Base-by-base conservation (phyloP, 352 stramenopile genomes). In the Phytophthora vignae region DNA sequence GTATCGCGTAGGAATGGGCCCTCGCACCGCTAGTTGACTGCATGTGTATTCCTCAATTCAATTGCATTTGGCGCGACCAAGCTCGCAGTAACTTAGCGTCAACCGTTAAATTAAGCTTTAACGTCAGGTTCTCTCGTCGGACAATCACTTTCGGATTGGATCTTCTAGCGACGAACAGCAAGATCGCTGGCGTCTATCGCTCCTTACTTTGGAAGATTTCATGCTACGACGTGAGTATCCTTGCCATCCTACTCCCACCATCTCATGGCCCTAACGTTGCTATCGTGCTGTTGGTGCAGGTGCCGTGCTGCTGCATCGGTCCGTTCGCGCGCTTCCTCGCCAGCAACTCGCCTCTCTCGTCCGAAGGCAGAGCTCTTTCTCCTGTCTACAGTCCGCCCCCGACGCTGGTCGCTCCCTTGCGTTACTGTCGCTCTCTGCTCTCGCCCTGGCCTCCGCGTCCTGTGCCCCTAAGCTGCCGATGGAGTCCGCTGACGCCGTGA, bases 401-500 rank as follows among this genome's bases (percentile, higher is more conserved):
- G 44, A 10, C 36, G 36, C 38, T 55, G 17, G 49, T 60, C 48
- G 62, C 42, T 67, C 52, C 21, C 36, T 74, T 22, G 56, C 49
- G 17, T 36, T 77, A 0, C 65, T 79, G 17, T 75, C 61, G 22
- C 74, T 87, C 44, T 74, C 64, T 19, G 40, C 54, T 21, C 12
- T 75, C n/a, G 58, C 67, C 0, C 31, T 81, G 29, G 49, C 48
- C 27, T 62, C 74, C 27, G 57, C 61, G n/a, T 74, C 50, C 36
- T 75, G 73, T 15, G 55, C 59, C 4, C 29, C 74, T 0, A 74
- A 71, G 38, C 55, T 82, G 10, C 58, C 61, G 21, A 90, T 85
- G 73, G 87, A 94, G 48, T 94, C 88, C 0, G 68, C 85, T 6
- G 76, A 84, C 48, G 85, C 87, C 12, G 73, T 91, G 38, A 79